These are phyloP conservation scores for Zea mays DNA, from an alignment of 176 grass and related monocot species.

Conservation along the genomic window DNA sequence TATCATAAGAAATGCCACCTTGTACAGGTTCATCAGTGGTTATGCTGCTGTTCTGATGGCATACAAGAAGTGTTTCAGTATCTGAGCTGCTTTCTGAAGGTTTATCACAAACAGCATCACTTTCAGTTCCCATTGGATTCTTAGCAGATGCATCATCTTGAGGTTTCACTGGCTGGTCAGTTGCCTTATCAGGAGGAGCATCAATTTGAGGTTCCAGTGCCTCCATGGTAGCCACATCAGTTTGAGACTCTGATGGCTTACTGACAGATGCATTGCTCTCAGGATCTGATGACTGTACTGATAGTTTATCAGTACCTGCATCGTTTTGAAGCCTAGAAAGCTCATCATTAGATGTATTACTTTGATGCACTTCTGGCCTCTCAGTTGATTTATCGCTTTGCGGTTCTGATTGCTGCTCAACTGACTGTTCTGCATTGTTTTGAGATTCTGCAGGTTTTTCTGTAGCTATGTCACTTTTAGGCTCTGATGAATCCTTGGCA, in stretches of 20 bases:
- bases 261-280: neutral
- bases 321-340: slow-evolving; percentile 31
- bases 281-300: slow-evolving; percentile 27
- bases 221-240: slow-evolving; percentile 14
- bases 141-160: slow-evolving; percentile 29
- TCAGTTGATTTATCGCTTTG: slow-evolving; percentile 19
- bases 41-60: slow-evolving; percentile 14
- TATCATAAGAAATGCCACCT: slow-evolving; percentile 16
- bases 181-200: slow-evolving; percentile 16
- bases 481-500: slow-evolving; percentile 28
- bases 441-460: slow-evolving; percentile 27
- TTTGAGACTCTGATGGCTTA: slow-evolving; percentile 15
- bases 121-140: slow-evolving; percentile 21
- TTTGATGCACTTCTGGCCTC: slow-evolving; percentile 26
- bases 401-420: slow-evolving; percentile 27
- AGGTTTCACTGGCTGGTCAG: slow-evolving; percentile 25
- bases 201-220: slow-evolving; percentile 30
- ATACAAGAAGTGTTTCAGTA: slow-evolving; percentile 29
- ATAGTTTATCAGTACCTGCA: slow-evolving; percentile 10
- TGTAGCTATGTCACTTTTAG: slow-evolving; percentile 6
- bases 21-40: slow-evolving; percentile 10
- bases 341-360: neutral
- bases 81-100: slow-evolving; percentile 41
- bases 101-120: slow-evolving; percentile 14
- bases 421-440: slow-evolving; percentile 29